Conservation (phyloP, 352 stramenopile species). For the Hyaloperonospora arabidopsidis region DNA sequence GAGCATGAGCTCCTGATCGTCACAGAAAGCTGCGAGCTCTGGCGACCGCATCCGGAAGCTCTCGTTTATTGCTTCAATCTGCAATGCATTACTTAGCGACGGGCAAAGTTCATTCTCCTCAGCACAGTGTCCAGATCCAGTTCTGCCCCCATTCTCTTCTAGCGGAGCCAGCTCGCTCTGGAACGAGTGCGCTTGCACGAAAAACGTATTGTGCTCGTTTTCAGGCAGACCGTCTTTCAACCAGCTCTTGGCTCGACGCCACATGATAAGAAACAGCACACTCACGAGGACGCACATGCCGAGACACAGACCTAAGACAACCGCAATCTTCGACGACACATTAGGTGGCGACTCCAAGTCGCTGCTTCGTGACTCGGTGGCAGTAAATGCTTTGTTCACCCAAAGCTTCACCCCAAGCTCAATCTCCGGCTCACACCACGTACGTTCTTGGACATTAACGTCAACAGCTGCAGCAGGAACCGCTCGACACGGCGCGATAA, state of each 20-base stretch:
- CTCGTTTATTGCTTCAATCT: conserved; percentile 34
- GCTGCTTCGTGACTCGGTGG: background rate
- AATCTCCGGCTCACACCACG: conserved; percentile 31
- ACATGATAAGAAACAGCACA: conserved; percentile 22
- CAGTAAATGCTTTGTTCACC: conserved; percentile 13
- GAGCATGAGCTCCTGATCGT: conserved; percentile 33
- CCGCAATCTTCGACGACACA: conserved; percentile 14
- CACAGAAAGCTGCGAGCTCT: conserved; percentile 27
- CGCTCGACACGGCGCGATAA: conserved; percentile 25
- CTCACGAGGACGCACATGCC: conserved; percentile 16
- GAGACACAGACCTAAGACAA: conserved; percentile 21
- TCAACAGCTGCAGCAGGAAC: conserved; percentile 10
- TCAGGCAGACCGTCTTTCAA: conserved; percentile 23
- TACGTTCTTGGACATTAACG: conserved; percentile 11
- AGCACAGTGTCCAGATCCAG: conserved; percentile 12
- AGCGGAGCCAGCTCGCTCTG: conserved; percentile 1
- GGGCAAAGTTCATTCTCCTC: conserved; percentile 20
- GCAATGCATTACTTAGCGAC: conserved; percentile 17
- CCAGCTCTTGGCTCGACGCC: conserved; percentile 10
- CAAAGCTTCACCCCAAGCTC: conserved; percentile 23
- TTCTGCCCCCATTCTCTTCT: background rate
- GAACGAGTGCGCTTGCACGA: conserved; percentile 21
- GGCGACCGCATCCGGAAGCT: conserved; percentile 25
- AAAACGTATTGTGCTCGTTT: conserved; percentile 27
- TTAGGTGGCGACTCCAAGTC: conserved; percentile 11